phyloP scores from a whole-genome alignment of 1,139 yeast genomes.

The Pichia terricola region DNA sequence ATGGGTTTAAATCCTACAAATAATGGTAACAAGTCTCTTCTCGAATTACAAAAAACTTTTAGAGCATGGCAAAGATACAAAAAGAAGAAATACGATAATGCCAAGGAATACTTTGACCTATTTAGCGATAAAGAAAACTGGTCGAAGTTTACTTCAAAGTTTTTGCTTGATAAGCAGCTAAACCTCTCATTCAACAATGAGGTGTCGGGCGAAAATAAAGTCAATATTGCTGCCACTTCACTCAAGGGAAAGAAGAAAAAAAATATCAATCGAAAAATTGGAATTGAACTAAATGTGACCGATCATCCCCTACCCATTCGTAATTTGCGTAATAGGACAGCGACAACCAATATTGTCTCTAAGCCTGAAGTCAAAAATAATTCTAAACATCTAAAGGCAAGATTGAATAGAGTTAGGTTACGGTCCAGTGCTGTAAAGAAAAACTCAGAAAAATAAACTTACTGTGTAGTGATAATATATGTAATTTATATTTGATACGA shows the following conservation, averaged over 20 bases:
- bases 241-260: no score
- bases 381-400: constrained; percentile 3
- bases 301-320: no score
- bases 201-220: no score
- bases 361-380: no score
- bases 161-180: background rate
- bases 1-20: constrained; percentile 1
- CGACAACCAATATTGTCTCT: background rate
- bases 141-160: background rate
- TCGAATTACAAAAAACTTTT: constrained; percentile 7
- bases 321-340: background rate
- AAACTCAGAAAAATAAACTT: no score
- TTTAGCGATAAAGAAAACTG: background rate
- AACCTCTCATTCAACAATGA: background rate
- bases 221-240: no score
- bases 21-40: constrained; percentile 1
- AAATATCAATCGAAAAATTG: no score
- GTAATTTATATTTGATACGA: no score
- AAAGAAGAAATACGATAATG: constrained; percentile 7
- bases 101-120: constrained; percentile 2
- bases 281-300: no score
- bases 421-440: constrained; percentile 3
- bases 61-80: constrained; percentile 11
- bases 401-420: constrained; percentile 9
- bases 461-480: no score